Evolutionary conservation across 805 yeast species (phyloP).

Genomic region (Hanseniaspora valbyensis): DNA sequence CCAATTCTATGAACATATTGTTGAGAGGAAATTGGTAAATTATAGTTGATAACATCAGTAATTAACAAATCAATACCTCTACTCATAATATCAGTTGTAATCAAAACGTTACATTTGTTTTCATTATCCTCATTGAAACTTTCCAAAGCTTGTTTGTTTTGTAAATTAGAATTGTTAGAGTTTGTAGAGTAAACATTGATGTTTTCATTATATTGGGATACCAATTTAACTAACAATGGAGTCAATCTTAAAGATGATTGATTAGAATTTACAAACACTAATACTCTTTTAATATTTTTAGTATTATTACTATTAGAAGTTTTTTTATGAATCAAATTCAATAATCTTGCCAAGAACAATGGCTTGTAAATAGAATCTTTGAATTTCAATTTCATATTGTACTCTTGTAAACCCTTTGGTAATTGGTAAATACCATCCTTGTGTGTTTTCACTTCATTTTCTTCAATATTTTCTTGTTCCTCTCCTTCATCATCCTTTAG

Average conservation of each 20-base stretch:
- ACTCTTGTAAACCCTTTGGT: conserved; percentile 44
- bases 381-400: conserved; percentile 29
- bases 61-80: conserved; percentile 85
- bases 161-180: conserved; percentile 40
- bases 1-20: conserved; percentile 96
- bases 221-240: conserved; percentile 31
- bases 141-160: conserved; percentile 47
- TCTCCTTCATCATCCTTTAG: conserved; percentile 48
- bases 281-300: conserved; percentile 17
- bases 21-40: conserved; percentile 73
- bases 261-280: conserved; percentile 37
- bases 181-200: conserved; percentile 40
- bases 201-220: conserved; percentile 1
- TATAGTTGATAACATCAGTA: conserved; percentile 75
- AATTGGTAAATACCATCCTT: conserved; percentile 43
- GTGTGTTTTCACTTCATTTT: conserved; percentile 19
- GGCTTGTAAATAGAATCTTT: conserved; percentile 54
- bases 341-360: conserved; percentile 49
- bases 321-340: conserved; percentile 27
- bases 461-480: conserved; percentile 29
- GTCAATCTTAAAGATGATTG: conserved; percentile 78
- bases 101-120: conserved; percentile 35
- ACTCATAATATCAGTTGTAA: conserved; percentile 86
- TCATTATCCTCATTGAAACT: conserved; percentile 44
- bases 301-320: neutral